phyloP scores from a whole-genome alignment of 257 asterid species.

The Capsicum chinense region DNA sequence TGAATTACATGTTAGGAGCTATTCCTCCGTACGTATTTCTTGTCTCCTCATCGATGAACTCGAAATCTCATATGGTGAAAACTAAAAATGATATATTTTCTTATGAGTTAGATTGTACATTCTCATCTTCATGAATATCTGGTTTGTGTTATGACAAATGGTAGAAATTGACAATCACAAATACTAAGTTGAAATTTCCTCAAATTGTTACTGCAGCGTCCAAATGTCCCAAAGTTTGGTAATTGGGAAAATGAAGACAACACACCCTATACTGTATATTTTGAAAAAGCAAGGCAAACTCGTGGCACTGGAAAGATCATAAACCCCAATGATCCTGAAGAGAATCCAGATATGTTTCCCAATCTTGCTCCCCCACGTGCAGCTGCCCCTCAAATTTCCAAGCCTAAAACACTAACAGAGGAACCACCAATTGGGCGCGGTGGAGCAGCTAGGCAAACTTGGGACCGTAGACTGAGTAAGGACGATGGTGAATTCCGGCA shows the following conservation, averaged over 20 bases:
- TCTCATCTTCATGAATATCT: not conserved
- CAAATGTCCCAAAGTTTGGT: constrained; percentile 77
- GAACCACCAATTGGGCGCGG: constrained; percentile 48
- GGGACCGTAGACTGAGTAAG: constrained; percentile 41
- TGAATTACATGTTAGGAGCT: not conserved
- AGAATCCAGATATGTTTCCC: constrained; percentile 64
- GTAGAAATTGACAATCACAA: not conserved
- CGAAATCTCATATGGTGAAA: not conserved
- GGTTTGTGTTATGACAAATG: not conserved
- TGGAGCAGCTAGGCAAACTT: constrained; percentile 44
- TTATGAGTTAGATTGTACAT: not conserved
- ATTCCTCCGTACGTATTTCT: not conserved
- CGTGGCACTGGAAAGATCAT: constrained; percentile 66
- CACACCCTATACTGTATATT: constrained; percentile 73
- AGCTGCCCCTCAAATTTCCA: constrained; percentile 37
- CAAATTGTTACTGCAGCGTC: constrained; percentile 47
- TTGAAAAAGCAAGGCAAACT: constrained; percentile 71
- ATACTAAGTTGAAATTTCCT: not conserved
- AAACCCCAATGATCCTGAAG: constrained; percentile 80
- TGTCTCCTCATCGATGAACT: not conserved
- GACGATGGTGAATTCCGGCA: constrained; percentile 54
- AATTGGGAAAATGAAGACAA: constrained; percentile 71
- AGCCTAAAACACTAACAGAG: constrained; percentile 36
- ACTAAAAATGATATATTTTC: not conserved
- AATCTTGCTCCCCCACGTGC: constrained; percentile 36